Evolutionary conservation across 2,329 filamentous ascomycete species (phyloP), one percentile per base, ranked within the genome.

Genomic region (Pyrenochaeta sp.): DNA sequence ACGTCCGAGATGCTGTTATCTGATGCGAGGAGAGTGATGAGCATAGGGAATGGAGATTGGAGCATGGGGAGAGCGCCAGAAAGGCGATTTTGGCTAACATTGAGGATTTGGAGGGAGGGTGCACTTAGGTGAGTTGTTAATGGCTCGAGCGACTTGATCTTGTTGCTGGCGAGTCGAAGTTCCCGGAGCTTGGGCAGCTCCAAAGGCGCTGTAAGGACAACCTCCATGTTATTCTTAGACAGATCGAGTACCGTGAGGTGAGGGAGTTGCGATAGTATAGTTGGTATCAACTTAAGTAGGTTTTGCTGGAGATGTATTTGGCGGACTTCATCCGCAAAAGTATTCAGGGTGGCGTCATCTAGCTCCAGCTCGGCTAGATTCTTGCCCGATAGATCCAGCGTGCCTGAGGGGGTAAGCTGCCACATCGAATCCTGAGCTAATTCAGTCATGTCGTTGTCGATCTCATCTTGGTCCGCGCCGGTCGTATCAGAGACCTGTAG

Each of bases 1-100:
- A 96, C 83, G 13, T 90, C 88, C 5, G 85, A 82, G 49, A 97
- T 85, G 63, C 89, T 88, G 74, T 98, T 98, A 77, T 96, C 92
- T 3, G 88, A 86, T 1, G 88, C 89, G 19, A 94, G 80, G 9
- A 98, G 81, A 0, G 90, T 86, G 1, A 83, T 85, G 42, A 97
- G 82, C 6, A 81, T 83, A 0, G 92, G 91, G 73, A 92, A 97
- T 1, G 80, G 81, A 6, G 84, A 79, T 52, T 88, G 88, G 6
- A 97, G 80, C 25, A 74, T 65, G 0, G 93, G 91, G 0, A 97
- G 81, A 0, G 85, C 49, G 5, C 85, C 84, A 0, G 87, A 85
- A 30, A 98, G 79, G n/a, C 90, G 88, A 74, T 98, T 98, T 63
- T 90, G 86, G 25, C 90, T 92, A 7, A 96, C 83, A 71, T 98